These are phyloP conservation scores for Waltiozyma solani DNA, from an alignment of 1,139 yeast species.

Conservation along the genomic window DNA sequence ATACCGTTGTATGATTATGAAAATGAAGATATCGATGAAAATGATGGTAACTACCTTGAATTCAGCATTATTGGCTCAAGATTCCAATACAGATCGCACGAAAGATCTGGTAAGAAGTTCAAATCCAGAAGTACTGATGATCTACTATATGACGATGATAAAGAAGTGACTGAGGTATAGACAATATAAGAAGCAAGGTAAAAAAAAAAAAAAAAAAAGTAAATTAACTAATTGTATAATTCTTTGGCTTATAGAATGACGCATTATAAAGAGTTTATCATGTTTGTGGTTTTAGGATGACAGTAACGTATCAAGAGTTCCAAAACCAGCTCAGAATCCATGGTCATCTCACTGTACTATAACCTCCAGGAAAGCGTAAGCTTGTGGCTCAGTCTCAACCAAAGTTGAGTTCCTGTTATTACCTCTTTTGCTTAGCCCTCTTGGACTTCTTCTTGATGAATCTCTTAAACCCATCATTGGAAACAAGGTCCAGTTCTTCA, in stretches of 20 bases:
- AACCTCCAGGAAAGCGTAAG: no score
- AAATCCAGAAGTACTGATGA: constrained; percentile 69
- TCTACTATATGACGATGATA: constrained; percentile 20
- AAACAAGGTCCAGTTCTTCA: background rate
- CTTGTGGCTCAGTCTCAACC: background rate
- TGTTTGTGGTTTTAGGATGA: background rate
- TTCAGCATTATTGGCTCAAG: constrained; percentile 77
- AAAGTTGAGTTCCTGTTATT: background rate
- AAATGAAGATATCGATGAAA: constrained; percentile 18
- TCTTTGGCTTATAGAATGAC: background rate
- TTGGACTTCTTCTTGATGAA: background rate
- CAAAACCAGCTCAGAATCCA: no score
- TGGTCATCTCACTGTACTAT: no score
- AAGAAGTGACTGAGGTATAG: background rate
- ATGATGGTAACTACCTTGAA: constrained; percentile 30
- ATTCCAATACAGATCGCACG: constrained; percentile 65
- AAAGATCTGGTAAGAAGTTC: constrained; percentile 79
- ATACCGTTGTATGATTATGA: constrained; percentile 25
- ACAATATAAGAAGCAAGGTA: background rate
- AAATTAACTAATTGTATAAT: background rate
- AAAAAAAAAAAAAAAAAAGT: background rate
- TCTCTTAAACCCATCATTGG: background rate
- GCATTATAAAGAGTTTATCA: background rate
- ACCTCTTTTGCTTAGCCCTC: no score
- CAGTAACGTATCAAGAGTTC: no score